phyloP scores from a whole-genome alignment of 495 filamentous ascomycete species.

The Platismatia glauca region DNA sequence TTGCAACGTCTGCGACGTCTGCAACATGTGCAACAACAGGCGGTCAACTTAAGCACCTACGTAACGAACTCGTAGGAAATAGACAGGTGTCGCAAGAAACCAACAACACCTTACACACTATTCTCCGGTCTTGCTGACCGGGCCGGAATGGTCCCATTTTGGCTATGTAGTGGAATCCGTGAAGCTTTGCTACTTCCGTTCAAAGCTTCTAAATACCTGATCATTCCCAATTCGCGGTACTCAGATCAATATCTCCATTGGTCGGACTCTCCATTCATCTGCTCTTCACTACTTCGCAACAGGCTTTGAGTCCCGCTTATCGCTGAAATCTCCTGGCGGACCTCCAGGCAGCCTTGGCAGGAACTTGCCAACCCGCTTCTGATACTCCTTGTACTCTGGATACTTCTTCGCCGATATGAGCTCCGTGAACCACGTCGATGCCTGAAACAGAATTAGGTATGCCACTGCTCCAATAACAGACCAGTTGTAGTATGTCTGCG shows the following conservation, averaged over 20 bases:
- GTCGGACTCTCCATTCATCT: not conserved
- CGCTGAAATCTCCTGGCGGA: constrained; percentile 32
- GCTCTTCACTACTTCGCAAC: not conserved
- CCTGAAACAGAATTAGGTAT: constrained; percentile 77
- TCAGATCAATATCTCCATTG: not conserved
- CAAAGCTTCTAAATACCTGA: not conserved
- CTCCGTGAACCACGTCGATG: constrained; percentile 81
- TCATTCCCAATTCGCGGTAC: not conserved
- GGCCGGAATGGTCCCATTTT: no score
- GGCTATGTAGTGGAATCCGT: not conserved
- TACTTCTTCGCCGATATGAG: constrained; percentile 72
- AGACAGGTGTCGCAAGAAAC: not conserved
- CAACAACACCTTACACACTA: not conserved
- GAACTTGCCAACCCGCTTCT: constrained; percentile 71
- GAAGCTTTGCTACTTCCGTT: not conserved
- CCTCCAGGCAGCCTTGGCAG: constrained; percentile 53
- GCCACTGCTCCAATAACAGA: constrained; percentile 57
- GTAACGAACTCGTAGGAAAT: not conserved
- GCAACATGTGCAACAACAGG: no score
- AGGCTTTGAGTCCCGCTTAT: constrained; percentile 19
- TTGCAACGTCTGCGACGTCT: no score
- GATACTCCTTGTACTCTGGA: constrained; percentile 78
- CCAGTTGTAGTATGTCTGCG: constrained; percentile 68
- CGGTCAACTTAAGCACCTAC: no score
- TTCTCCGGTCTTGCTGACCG: no score